Percentiles rank a stretch among this genome's conserved stretches.
These are phyloP conservation scores for Petrea volubilis DNA, from an alignment of 257 asterid genomes.

Conservation along the genomic window DNA sequence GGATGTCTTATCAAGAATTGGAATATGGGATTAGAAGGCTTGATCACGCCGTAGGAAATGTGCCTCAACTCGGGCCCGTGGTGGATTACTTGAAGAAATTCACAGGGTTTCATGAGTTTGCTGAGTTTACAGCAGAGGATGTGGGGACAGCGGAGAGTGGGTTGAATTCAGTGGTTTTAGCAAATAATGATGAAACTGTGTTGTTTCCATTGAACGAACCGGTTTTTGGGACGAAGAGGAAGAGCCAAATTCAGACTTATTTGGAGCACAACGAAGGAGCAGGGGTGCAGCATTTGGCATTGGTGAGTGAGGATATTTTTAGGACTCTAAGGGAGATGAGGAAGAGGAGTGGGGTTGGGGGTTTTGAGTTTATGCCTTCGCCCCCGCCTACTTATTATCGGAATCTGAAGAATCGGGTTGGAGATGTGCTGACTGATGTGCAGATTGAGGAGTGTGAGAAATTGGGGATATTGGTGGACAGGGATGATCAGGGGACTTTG, in stretches of 20 bases:
- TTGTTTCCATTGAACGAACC: conserved; percentile 86
- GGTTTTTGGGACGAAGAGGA: conserved; percentile 79
- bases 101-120: conserved; percentile 90
- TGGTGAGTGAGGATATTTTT: conserved; percentile 72
- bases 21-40: conserved; percentile 79
- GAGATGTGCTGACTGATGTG: conserved; percentile 71
- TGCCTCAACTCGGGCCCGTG: conserved; percentile 58
- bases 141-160: conserved; percentile 93
- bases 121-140: conserved; percentile 82
- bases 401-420: conserved; percentile 69
- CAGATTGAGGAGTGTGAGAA: conserved; percentile 87
- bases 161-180: conserved; percentile 77
- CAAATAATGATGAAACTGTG: conserved; percentile 77
- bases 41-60: conserved; percentile 93
- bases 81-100: conserved; percentile 69
- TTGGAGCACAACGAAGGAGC: conserved; percentile 97
- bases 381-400: conserved; percentile 83
- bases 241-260: conserved; percentile 96
- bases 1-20: conserved; percentile 41
- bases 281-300: conserved; percentile 92
- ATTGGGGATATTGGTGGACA: conserved; percentile 89
- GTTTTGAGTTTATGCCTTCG: conserved; percentile 93
- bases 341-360: conserved; percentile 82
- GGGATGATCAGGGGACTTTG: conserved; percentile 96
- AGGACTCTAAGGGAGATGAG: conserved; percentile 85